phyloP scores from a whole-genome alignment of 2,329 filamentous ascomycete genomes.

The Xylaria sp. region DNA sequence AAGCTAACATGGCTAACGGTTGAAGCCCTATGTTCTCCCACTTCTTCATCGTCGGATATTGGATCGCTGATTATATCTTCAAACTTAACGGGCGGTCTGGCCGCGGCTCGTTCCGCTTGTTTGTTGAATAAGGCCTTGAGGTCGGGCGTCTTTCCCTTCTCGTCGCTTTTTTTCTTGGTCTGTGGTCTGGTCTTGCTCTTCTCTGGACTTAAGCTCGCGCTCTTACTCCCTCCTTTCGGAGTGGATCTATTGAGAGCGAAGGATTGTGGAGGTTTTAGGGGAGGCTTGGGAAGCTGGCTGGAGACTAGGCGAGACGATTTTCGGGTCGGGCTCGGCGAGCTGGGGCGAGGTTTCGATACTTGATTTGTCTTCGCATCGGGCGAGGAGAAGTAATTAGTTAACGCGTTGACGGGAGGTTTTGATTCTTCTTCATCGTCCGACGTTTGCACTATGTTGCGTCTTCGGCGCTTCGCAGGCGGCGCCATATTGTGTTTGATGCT shows the following conservation, averaged over 20 bases:
- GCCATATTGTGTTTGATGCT: conserved; percentile 56
- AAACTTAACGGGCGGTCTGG: conserved; percentile 48
- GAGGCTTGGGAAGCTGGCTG: conserved; percentile 40
- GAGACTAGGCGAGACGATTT: conserved; percentile 39
- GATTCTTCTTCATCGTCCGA: conserved; percentile 62
- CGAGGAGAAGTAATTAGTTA: conserved; percentile 65
- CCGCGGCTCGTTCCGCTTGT: conserved; percentile 63
- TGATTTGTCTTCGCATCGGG: conserved; percentile 55
- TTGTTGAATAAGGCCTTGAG: conserved; percentile 70
- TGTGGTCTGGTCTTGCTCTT: conserved; percentile 51
- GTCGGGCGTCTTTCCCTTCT: conserved; percentile 65
- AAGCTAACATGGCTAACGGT: conserved; percentile 65
- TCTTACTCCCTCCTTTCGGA: conserved; percentile 48
- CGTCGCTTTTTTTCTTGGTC: conserved; percentile 54
- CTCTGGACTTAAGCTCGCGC: conserved; percentile 59
- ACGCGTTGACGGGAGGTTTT: conserved; percentile 55
- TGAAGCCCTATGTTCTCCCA: conserved; percentile 61
- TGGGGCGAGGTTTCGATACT: conserved; percentile 41
- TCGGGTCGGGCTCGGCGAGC: conserved; percentile 45
- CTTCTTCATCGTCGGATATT: conserved; percentile 70
- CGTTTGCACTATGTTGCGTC: conserved; percentile 63
- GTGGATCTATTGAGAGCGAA: conserved; percentile 40
- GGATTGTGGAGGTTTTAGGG: conserved; percentile 45
- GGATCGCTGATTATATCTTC: conserved; percentile 65
- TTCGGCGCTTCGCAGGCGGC: conserved; percentile 68